These are phyloP conservation scores for Fusarium papillatum DNA, from an alignment of 2,329 filamentous ascomycete species.

Conservation along the genomic window DNA sequence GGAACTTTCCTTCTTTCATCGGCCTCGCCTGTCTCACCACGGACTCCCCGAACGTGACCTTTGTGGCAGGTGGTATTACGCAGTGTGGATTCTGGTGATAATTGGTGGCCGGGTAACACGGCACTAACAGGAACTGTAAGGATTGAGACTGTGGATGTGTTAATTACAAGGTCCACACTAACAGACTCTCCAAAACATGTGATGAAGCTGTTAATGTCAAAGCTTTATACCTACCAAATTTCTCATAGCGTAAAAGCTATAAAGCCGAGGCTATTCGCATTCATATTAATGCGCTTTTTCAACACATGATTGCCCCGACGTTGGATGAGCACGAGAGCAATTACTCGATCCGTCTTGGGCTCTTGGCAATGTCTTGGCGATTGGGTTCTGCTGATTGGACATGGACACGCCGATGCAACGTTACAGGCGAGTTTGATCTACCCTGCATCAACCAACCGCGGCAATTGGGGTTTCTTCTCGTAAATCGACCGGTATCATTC, in stretches of 20 bases:
- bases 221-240: neutral
- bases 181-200: neutral
- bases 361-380: neutral
- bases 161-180: neutral
- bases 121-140: neutral
- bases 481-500: neutral
- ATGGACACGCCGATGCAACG: neutral
- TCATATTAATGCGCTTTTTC: neutral
- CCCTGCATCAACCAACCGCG: neutral
- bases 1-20: neutral
- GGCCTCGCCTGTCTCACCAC: neutral
- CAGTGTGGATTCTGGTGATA: conserved; percentile 11
- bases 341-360: neutral
- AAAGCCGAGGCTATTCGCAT: neutral
- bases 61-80: conserved; percentile 27
- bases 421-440: neutral
- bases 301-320: neutral
- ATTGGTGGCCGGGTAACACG: neutral
- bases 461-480: neutral
- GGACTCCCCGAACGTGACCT: conserved; percentile 15
- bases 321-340: neutral
- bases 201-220: neutral
- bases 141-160: neutral
- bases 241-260: neutral
- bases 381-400: neutral